phyloP scores from a whole-genome alignment of 768 basidiomycete genomes.

The Boletus rubescentipes region DNA sequence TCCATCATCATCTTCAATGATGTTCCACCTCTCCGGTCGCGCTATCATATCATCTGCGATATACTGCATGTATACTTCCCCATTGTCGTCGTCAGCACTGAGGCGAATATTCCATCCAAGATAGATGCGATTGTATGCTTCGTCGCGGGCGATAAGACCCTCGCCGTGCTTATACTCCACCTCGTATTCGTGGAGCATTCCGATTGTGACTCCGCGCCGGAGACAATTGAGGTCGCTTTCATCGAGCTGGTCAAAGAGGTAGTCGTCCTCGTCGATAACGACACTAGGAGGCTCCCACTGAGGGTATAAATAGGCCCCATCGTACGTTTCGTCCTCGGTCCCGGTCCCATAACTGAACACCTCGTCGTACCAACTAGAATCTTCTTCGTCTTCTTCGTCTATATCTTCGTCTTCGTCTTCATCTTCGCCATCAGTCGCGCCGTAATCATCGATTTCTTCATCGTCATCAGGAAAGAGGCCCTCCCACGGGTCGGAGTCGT shows the following conservation, averaged over 20 bases:
- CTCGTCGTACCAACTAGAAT: slow-evolving; percentile 31
- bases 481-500: slow-evolving; percentile 64
- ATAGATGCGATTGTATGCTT: slow-evolving; percentile 46
- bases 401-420: slow-evolving; percentile 26
- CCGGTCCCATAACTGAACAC: slow-evolving; percentile 36
- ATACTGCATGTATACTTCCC: slow-evolving; percentile 41
- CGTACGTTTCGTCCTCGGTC: slow-evolving; percentile 38
- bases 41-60: slow-evolving; percentile 40
- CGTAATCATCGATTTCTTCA: slow-evolving; percentile 41
- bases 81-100: slow-evolving; percentile 40
- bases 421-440: slow-evolving; percentile 23
- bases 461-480: slow-evolving; percentile 58
- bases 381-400: slow-evolving; percentile 33
- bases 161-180: slow-evolving; percentile 55
- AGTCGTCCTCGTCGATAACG: slow-evolving; percentile 35
- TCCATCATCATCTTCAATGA: slow-evolving; percentile 38
- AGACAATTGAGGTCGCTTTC: slow-evolving; percentile 43
- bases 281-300: slow-evolving; percentile 60
- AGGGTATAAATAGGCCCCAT: slow-evolving; percentile 43
- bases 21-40: slow-evolving; percentile 45
- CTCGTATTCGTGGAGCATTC: slow-evolving; percentile 56
- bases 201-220: slow-evolving; percentile 57
- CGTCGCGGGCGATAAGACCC: slow-evolving; percentile 50
- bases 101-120: slow-evolving; percentile 70
- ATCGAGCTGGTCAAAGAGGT: slow-evolving; percentile 35